phyloP scores from a whole-genome alignment of 1,139 yeast species.

The Scheffersomyces insectosa region DNA sequence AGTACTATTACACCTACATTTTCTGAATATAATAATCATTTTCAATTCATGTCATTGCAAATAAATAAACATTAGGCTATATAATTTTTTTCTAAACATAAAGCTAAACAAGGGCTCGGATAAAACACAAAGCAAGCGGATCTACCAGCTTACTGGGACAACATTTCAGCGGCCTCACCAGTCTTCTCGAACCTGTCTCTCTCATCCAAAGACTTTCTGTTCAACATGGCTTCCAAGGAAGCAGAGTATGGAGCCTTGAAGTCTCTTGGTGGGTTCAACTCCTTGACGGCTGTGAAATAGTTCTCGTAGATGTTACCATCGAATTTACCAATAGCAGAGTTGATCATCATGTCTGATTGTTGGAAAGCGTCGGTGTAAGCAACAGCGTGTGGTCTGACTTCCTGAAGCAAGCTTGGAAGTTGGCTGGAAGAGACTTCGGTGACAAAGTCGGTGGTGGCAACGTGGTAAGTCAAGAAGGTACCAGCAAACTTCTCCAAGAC shows the following conservation, averaged over 20 bases:
- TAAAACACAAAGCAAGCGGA: no score
- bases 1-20: no score
- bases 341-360: conserved; percentile 79
- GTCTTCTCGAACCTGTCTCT: conserved; percentile 52
- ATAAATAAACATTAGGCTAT: conserved; percentile 1
- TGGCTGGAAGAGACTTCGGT: conserved; percentile 45
- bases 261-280: conserved; percentile 51
- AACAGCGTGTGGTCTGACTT: conserved; percentile 69
- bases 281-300: conserved; percentile 58
- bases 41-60: background rate
- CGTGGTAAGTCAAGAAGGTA: conserved; percentile 67
- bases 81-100: conserved; percentile 2
- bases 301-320: conserved; percentile 87
- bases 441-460: conserved; percentile 49
- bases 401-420: conserved; percentile 45
- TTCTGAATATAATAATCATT: no score
- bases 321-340: conserved; percentile 81
- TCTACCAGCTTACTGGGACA: conserved; percentile 15
- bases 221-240: conserved; percentile 52
- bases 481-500: conserved; percentile 75
- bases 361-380: conserved; percentile 90
- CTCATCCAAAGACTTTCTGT: conserved; percentile 47
- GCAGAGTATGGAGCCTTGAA: conserved; percentile 64
- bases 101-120: conserved; percentile 1
- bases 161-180: conserved; percentile 39